Percentiles rank a stretch among this genome's conserved stretches.
These are phyloP conservation scores for Hericium erinaceus DNA, from an alignment of 768 basidiomycete genomes.

Conservation along the genomic window DNA sequence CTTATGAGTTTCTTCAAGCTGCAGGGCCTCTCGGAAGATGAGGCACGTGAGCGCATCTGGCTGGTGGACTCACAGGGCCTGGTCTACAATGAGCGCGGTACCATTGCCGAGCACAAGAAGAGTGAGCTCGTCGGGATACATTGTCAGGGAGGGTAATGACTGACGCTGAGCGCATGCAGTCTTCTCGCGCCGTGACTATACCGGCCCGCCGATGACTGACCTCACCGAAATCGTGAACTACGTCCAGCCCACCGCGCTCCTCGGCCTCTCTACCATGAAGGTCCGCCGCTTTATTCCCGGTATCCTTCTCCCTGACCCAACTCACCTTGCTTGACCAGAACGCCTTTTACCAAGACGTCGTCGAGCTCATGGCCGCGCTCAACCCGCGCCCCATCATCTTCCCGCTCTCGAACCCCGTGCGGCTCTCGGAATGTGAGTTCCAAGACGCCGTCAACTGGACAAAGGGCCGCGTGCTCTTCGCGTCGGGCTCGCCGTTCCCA, in stretches of 20 bases:
- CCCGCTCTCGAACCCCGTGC: slow-evolving; percentile 84
- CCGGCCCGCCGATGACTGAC: slow-evolving; percentile 63
- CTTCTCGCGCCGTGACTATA: slow-evolving; percentile 78
- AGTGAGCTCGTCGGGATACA: slow-evolving; percentile 31
- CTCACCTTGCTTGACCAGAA: slow-evolving; percentile 28
- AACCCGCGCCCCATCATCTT: slow-evolving; percentile 87
- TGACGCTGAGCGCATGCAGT: slow-evolving; percentile 27
- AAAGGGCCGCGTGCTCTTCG: slow-evolving; percentile 72
- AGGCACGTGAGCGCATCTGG: slow-evolving; percentile 72
- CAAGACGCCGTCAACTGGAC: slow-evolving; percentile 65
- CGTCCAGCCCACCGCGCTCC: slow-evolving; percentile 80
- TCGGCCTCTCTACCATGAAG: slow-evolving; percentile 82
- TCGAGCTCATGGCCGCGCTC: slow-evolving; percentile 67
- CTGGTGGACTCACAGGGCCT: slow-evolving; percentile 84
- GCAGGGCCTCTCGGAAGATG: slow-evolving; percentile 64
- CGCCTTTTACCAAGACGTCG: slow-evolving; percentile 65
- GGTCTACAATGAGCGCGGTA: slow-evolving; percentile 64
- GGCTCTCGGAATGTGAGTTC: slow-evolving; percentile 76
- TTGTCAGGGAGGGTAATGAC: background rate
- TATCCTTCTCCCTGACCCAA: background rate
- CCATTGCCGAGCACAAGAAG: slow-evolving; percentile 75
- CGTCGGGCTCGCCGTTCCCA: slow-evolving; percentile 82
- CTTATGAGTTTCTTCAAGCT: slow-evolving; percentile 83
- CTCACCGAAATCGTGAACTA: slow-evolving; percentile 71
- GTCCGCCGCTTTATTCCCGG: slow-evolving; percentile 22